Percentiles rank a stretch among this genome's conserved stretches.
Conservation (phyloP, 2,329 filamentous ascomycete species). For the Trichoderma breve region DNA sequence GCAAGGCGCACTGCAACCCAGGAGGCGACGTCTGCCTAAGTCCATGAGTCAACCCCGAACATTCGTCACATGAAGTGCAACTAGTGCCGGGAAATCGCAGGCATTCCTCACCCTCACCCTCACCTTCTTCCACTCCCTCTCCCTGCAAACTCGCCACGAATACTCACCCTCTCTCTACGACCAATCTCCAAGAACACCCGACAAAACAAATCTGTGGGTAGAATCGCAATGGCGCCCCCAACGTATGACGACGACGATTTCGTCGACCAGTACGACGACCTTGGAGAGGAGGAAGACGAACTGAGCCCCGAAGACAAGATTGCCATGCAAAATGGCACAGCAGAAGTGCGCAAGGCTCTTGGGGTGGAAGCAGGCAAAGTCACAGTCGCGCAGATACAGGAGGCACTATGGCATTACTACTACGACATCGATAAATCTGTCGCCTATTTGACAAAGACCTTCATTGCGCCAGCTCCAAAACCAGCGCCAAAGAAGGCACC, state of each 20-base stretch:
- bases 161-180: not conserved
- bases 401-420: conserved; percentile 93
- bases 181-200: not conserved
- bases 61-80: not conserved
- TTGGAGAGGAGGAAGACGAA: conserved; percentile 46
- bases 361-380: conserved; percentile 57
- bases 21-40: conserved; percentile 7
- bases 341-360: conserved; percentile 64
- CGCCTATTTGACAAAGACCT: conserved; percentile 70
- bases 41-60: conserved; percentile 13
- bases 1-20: not conserved
- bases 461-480: conserved; percentile 41
- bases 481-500: conserved; percentile 41
- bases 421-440: conserved; percentile 88
- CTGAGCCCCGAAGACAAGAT: conserved; percentile 48
- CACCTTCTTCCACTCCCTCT: not conserved
- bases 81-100: not conserved
- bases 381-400: conserved; percentile 69
- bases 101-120: not conserved
- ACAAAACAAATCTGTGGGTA: not conserved
- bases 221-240: conserved; percentile 25
- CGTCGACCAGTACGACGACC: conserved; percentile 50
- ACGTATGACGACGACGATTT: conserved; percentile 49
- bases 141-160: not conserved
- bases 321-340: conserved; percentile 62